These are phyloP conservation scores for Trichoderma atroviride DNA, from an alignment of 2,329 filamentous ascomycete genomes.

Conservation along the genomic window DNA sequence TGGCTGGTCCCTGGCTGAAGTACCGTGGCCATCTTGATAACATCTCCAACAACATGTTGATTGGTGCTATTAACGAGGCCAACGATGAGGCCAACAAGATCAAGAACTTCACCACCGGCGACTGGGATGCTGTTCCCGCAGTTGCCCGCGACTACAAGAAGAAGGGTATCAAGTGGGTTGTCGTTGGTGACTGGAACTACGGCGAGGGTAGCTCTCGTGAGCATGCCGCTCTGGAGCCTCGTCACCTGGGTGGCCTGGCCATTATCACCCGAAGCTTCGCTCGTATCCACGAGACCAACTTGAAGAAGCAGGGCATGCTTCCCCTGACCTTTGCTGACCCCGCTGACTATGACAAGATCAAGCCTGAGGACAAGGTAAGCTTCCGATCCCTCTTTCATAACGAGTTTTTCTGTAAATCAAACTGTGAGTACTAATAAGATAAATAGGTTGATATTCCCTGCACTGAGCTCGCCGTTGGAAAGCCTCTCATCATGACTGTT, in stretches of 20 bases:
- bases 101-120: slow-evolving; percentile 83
- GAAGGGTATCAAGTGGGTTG: slow-evolving; percentile 94
- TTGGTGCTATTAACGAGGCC: slow-evolving; percentile 92
- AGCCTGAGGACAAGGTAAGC: slow-evolving; percentile 78
- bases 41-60: slow-evolving; percentile 99
- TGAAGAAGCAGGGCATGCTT: slow-evolving; percentile 99
- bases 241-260: slow-evolving; percentile 93
- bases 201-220: slow-evolving; percentile 97
- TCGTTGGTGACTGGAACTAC: slow-evolving; percentile 99
- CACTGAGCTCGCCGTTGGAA: slow-evolving; percentile 88
- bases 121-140: slow-evolving; percentile 85
- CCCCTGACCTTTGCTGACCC: slow-evolving; percentile 93
- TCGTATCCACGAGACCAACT: slow-evolving; percentile 99
- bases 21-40: slow-evolving; percentile 99
- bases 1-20: slow-evolving; percentile 97
- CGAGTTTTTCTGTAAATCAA: not conserved
- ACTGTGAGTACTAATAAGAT: not conserved
- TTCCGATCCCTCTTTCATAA: slow-evolving; percentile 11
- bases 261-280: slow-evolving; percentile 96
- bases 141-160: slow-evolving; percentile 98
- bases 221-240: slow-evolving; percentile 95
- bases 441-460: slow-evolving; percentile 75
- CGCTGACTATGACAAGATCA: slow-evolving; percentile 97
- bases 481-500: slow-evolving; percentile 88
- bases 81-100: slow-evolving; percentile 98